Evolutionary conservation across 495 filamentous ascomycete species (phyloP).

Genomic region (Elaphomyces granulatus): DNA sequence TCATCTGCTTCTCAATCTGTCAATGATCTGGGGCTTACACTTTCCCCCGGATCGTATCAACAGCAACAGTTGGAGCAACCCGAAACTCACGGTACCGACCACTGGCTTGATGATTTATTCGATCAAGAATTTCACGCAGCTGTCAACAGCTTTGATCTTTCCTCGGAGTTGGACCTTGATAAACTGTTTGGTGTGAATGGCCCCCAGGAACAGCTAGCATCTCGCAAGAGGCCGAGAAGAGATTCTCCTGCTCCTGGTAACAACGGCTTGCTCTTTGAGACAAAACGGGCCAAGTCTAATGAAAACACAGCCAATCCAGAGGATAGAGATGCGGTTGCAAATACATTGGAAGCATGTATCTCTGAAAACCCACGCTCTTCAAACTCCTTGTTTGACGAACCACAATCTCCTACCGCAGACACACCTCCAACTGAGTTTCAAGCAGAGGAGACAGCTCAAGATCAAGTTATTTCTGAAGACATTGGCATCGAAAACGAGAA

Average conservation of each 20-base stretch:
- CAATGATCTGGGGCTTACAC: slow-evolving; percentile 34
- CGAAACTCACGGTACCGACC: slow-evolving; percentile 4
- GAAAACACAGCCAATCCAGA: neutral
- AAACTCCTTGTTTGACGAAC: slow-evolving; percentile 12
- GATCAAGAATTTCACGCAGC: neutral
- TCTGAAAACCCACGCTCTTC: slow-evolving; percentile 8
- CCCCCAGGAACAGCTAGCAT: neutral
- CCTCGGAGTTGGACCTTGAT: neutral
- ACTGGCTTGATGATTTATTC: neutral
- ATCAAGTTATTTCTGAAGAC: neutral
- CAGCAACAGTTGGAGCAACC: too few species aligned
- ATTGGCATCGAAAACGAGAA: too few species aligned
- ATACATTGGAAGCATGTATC: neutral
- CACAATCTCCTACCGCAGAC: slow-evolving; percentile 2
- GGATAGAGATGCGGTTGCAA: neutral
- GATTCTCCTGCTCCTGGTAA: neutral
- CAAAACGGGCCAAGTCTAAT: neutral
- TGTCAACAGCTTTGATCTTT: neutral
- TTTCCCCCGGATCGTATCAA: slow-evolving; percentile 25
- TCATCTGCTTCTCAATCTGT: slow-evolving; percentile 8
- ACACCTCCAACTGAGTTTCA: neutral
- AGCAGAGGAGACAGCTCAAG: neutral
- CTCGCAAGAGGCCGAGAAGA: neutral
- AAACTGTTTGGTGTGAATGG: neutral
- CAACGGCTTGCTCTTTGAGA: too few species aligned